phyloP scores from a whole-genome alignment of 1,284 basidiomycete species.

The Gastroboletus turbinatus region DNA sequence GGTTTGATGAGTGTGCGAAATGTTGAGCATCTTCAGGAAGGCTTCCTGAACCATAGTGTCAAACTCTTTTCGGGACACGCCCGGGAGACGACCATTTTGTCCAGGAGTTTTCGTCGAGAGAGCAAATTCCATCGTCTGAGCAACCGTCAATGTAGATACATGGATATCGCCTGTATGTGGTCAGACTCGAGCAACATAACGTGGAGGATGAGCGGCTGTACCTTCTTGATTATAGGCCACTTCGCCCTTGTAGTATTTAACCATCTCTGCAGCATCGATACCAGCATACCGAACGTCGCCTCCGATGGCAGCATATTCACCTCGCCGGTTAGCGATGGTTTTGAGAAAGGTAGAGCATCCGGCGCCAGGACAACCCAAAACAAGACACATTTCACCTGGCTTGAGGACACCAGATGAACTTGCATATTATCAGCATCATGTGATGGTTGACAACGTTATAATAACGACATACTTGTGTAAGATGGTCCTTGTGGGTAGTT shows the following conservation, averaged over 20 bases:
- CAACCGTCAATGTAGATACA: conserved; percentile 75
- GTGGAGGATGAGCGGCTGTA: conserved; percentile 14
- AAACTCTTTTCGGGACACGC: conserved; percentile 60
- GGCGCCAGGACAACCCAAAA: conserved; percentile 81
- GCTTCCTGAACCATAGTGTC: conserved; percentile 56
- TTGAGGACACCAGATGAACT: conserved; percentile 73
- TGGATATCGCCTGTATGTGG: conserved; percentile 61
- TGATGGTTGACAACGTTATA: not conserved
- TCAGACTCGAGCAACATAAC: conserved; percentile 1
- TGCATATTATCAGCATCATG: conserved; percentile 27
- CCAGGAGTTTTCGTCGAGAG: conserved; percentile 69
- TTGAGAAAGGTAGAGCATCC: conserved; percentile 84
- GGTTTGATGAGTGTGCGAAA: conserved; percentile 73
- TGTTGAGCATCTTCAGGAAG: conserved; percentile 77
- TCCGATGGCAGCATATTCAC: conserved; percentile 55
- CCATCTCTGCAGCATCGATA: conserved; percentile 65
- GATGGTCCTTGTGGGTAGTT: conserved; percentile 54
- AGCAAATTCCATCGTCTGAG: conserved; percentile 68
- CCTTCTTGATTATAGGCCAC: conserved; percentile 84
- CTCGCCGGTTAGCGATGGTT: conserved; percentile 69
- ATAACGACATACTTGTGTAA: conserved; percentile 59
- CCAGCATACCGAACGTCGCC: conserved; percentile 79
- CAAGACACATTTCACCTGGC: conserved; percentile 43
- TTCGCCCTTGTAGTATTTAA: conserved; percentile 74
- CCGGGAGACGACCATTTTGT: conserved; percentile 68